Percentiles rank a stretch among this genome's conserved stretches.
Conservation (phyloP, 768 basidiomycete species). For the Boletus edulis region DNA sequence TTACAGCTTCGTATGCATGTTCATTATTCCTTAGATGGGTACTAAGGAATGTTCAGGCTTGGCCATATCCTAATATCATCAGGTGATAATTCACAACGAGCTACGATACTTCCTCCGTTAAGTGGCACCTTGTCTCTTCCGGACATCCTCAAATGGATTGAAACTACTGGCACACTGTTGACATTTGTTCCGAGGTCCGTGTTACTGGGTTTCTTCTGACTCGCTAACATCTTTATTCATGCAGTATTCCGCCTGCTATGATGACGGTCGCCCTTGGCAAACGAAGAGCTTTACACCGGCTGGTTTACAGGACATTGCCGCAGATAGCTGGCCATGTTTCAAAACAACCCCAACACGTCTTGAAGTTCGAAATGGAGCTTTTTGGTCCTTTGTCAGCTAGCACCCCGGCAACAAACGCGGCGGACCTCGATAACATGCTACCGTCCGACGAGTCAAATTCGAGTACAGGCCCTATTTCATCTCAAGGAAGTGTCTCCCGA, state of each 20-base stretch:
- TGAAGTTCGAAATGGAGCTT: slow-evolving; percentile 43
- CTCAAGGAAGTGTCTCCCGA: neutral
- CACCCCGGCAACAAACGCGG: neutral
- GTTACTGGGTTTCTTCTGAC: neutral
- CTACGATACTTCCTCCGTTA: slow-evolving; percentile 48
- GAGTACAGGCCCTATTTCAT: neutral
- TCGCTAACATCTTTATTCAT: neutral
- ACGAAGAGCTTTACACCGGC: slow-evolving; percentile 42
- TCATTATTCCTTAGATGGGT: neutral
- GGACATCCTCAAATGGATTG: slow-evolving; percentile 47
- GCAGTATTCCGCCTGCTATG: slow-evolving; percentile 40
- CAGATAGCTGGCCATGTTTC: slow-evolving; percentile 4
- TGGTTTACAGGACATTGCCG: slow-evolving; percentile 44
- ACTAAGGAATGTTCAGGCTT: slow-evolving; percentile 37
- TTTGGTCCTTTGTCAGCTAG: neutral
- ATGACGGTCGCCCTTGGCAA: slow-evolving; percentile 29
- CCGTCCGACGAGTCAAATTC: neutral
- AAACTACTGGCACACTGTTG: slow-evolving; percentile 29
- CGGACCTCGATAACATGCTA: neutral
- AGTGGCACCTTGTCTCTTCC: slow-evolving; percentile 38
- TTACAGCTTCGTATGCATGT: slow-evolving; percentile 41
- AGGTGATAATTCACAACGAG: slow-evolving; percentile 30
- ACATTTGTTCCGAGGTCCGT: slow-evolving; percentile 55
- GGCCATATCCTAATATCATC: slow-evolving; percentile 60
- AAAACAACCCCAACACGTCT: slow-evolving; percentile 16